Conservation (phyloP, 2,329 filamentous ascomycete species). For the Grosmannia huntii region DNA sequence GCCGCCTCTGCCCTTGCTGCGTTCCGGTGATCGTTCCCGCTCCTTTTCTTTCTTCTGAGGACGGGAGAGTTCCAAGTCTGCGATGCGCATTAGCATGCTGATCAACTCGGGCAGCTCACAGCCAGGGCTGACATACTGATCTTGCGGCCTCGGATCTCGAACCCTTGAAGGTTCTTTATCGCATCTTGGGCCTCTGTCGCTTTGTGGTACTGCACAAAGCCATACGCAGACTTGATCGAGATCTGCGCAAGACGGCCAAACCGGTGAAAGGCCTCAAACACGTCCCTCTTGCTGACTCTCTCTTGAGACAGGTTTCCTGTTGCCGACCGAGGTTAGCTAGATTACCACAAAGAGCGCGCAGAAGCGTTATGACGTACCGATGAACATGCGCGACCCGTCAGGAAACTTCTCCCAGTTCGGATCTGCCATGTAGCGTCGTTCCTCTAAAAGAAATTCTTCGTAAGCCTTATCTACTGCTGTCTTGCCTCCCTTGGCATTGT, state of each 20-base stretch:
- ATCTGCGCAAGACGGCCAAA: constrained; percentile 87
- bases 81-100: constrained; percentile 16
- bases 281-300: constrained; percentile 82
- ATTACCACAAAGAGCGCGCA: not conserved
- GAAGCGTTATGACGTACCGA: constrained; percentile 42
- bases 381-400: constrained; percentile 63
- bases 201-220: constrained; percentile 88
- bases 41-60: constrained; percentile 61
- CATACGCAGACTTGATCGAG: constrained; percentile 91
- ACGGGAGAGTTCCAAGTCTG: constrained; percentile 83
- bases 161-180: constrained; percentile 65
- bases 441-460: constrained; percentile 60
- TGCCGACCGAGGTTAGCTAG: not conserved
- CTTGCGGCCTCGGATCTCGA: constrained; percentile 73
- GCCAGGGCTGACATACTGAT: constrained; percentile 58
- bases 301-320: constrained; percentile 90
- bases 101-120: not conserved
- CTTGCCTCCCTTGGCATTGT: constrained; percentile 3
- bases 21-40: constrained; percentile 46
- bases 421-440: constrained; percentile 62
- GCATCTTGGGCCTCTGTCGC: constrained; percentile 61
- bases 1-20: constrained; percentile 26
- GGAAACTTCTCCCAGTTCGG: constrained; percentile 75
- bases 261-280: constrained; percentile 79
- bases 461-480: constrained; percentile 41